Evolutionary conservation across 1,139 yeast genomes (phyloP).

Genomic region (Taphrina communis): DNA sequence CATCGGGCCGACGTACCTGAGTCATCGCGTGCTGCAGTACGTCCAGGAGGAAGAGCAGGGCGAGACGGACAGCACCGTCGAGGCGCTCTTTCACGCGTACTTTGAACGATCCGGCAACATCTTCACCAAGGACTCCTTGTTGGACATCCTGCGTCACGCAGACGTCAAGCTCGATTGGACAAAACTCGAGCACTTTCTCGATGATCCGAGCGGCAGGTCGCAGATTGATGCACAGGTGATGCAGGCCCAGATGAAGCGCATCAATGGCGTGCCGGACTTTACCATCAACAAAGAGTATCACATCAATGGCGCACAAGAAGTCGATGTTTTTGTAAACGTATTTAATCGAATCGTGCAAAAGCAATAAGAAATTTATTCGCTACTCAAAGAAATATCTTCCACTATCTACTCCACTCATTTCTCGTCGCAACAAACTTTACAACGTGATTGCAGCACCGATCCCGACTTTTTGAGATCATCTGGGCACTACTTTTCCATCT

Average conservation of each 20-base stretch:
- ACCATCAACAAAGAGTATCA: constrained; percentile 40
- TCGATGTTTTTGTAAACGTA: constrained; percentile 41
- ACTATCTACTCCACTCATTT: too few relatives aligned
- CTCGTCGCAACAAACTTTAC: too few relatives aligned
- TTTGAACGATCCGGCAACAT: constrained; percentile 42
- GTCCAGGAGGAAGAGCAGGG: constrained; percentile 40
- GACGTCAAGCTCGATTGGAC: constrained; percentile 33
- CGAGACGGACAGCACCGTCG: constrained; percentile 43
- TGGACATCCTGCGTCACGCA: constrained; percentile 7
- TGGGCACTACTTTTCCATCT: background rate
- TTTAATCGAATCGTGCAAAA: constrained; percentile 29
- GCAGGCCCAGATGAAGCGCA: constrained; percentile 31
- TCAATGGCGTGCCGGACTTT: constrained; percentile 45
- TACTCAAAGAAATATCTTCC: too few relatives aligned
- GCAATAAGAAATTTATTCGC: background rate
- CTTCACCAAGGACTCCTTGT: constrained; percentile 26
- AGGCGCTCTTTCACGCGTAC: constrained; percentile 43
- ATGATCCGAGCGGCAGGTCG: constrained; percentile 32
- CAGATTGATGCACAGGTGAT: constrained; percentile 39
- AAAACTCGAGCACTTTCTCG: constrained; percentile 39
- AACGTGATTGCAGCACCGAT: too few relatives aligned
- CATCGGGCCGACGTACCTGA: constrained; percentile 43
- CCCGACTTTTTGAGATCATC: too few relatives aligned
- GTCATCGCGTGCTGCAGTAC: constrained; percentile 43
- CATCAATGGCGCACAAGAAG: constrained; percentile 45